These are phyloP conservation scores for Paxillus rubicundulus DNA, from an alignment of 768 basidiomycete genomes.

Conservation along the genomic window DNA sequence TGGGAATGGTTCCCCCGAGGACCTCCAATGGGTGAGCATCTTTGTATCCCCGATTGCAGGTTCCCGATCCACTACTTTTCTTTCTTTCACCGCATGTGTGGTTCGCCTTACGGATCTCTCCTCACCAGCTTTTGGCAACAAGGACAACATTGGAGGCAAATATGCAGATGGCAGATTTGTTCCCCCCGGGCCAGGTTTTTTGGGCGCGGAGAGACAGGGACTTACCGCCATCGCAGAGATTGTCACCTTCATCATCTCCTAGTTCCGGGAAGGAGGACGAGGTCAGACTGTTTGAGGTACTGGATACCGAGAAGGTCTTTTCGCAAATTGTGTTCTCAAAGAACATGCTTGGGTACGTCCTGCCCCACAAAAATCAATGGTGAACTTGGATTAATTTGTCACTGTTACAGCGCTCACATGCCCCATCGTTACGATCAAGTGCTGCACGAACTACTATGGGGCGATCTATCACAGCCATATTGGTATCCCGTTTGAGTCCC, in stretches of 20 bases:
- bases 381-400: slow-evolving; percentile 1
- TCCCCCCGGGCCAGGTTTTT: slow-evolving; percentile 73
- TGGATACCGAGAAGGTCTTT: slow-evolving; percentile 75
- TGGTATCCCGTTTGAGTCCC: neutral
- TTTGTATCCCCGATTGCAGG: neutral
- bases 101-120: neutral
- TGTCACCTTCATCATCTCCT: slow-evolving; percentile 8
- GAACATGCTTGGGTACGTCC: slow-evolving; percentile 74
- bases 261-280: slow-evolving; percentile 39
- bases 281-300: slow-evolving; percentile 72
- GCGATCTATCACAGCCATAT: slow-evolving; percentile 9
- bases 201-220: slow-evolving; percentile 79
- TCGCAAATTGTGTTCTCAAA: slow-evolving; percentile 76
- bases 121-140: slow-evolving; percentile 64
- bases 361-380: neutral
- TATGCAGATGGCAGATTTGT: slow-evolving; percentile 71
- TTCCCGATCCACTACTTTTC: neutral
- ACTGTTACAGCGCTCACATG: slow-evolving; percentile 57
- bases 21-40: slow-evolving; percentile 48
- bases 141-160: slow-evolving; percentile 85
- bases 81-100: neutral
- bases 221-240: slow-evolving; percentile 49
- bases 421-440: slow-evolving; percentile 80
- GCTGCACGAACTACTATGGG: slow-evolving; percentile 62
- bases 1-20: slow-evolving; percentile 54